phyloP scores from a whole-genome alignment of 345 rosid genomes.

The Brassica juncea region DNA sequence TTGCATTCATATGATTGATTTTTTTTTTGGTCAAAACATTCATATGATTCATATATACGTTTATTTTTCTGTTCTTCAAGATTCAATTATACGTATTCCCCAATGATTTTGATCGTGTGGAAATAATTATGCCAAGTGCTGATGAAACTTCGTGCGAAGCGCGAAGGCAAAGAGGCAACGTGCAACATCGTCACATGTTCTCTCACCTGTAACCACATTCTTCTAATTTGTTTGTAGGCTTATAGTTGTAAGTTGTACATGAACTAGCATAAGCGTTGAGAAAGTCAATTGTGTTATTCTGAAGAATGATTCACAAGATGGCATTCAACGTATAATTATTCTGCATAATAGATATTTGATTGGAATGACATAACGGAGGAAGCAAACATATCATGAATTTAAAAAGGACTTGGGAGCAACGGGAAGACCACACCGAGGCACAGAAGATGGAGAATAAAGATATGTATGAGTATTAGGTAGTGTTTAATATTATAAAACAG shows the following conservation, averaged over 20 bases:
- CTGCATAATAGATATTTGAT: conserved; percentile 6
- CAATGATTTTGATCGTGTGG: conserved; percentile 8
- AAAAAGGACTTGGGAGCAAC: conserved; percentile 14
- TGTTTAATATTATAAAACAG: conserved; percentile 8
- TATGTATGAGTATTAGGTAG: conserved; percentile 7
- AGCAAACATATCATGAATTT: conserved; percentile 20
- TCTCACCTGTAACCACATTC: conserved; percentile 23
- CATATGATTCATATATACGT: neutral
- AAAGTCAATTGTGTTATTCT: neutral
- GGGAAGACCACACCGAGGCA: conserved; percentile 26
- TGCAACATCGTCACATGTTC: conserved; percentile 15
- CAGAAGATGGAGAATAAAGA: conserved; percentile 4
- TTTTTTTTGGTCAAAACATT: no score
- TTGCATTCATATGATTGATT: conserved; percentile 8
- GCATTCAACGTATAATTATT: neutral
- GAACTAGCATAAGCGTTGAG: neutral
- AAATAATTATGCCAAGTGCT: neutral
- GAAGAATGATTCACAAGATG: conserved; percentile 6
- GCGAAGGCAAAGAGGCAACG: conserved; percentile 20
- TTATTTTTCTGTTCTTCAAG: neutral
- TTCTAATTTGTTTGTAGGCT: neutral
- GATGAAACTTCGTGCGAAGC: conserved; percentile 36
- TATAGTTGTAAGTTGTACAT: neutral
- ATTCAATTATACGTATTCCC: neutral
- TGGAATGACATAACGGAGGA: conserved; percentile 20